Percentiles rank a stretch among this genome's conserved stretches.
phyloP scores from a whole-genome alignment of 2,329 filamentous ascomycete genomes.

The Botrytis porri region DNA sequence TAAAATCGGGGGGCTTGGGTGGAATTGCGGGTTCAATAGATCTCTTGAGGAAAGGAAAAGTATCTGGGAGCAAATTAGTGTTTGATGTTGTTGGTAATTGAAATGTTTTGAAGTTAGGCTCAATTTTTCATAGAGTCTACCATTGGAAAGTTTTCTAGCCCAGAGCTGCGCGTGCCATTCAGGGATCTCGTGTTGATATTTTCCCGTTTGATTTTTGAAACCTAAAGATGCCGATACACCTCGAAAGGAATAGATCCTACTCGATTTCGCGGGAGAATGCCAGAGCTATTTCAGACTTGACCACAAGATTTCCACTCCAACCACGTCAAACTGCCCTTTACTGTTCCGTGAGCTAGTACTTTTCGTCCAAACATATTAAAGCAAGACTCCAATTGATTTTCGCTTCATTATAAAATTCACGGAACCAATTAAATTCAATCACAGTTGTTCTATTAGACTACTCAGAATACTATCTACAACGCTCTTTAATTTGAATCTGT shows the following conservation, averaged over 20 bases:
- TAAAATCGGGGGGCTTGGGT: background rate
- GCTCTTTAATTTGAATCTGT: conserved; percentile 3
- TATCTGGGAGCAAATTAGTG: conserved; percentile 10
- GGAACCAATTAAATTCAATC: background rate
- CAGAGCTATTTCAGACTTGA: background rate
- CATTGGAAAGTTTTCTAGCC: background rate
- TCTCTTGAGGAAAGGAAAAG: conserved; percentile 15
- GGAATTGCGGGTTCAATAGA: background rate
- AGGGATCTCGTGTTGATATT: background rate
- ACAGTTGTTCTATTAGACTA: background rate
- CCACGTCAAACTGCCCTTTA: background rate
- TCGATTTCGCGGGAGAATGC: background rate
- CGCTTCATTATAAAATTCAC: background rate
- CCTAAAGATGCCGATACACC: background rate
- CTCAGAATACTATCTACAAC: background rate
- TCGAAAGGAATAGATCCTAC: background rate
- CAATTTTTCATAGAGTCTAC: background rate
- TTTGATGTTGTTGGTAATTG: background rate
- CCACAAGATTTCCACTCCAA: background rate
- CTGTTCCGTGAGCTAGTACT: background rate
- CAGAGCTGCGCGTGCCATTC: background rate
- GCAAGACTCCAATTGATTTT: background rate
- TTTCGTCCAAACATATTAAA: background rate
- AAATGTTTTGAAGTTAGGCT: background rate
- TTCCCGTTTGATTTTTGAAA: background rate